Evolutionary conservation across 148 eudicot genomes (phyloP), one percentile per base, ranked within the genome.

Genomic region (Spergularia marina): DNA sequence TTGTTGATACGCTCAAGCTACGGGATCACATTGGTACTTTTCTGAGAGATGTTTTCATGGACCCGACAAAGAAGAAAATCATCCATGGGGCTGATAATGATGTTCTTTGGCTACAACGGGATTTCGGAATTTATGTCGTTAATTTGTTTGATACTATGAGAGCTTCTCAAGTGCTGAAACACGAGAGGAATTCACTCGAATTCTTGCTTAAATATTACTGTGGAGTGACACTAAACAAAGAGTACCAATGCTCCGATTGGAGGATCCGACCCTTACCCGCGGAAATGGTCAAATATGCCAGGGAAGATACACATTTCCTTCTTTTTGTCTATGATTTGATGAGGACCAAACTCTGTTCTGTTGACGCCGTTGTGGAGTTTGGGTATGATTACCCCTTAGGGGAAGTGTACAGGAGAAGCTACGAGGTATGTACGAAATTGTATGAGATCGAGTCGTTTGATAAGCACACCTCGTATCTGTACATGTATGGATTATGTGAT

Each of bases 111-210:
- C 30, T 78, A 2, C 80, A 78, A 44, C 16, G 80, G 0, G 80
- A 78, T 44, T 78, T 71, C 6, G 56, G 30, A 4, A 64, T 77
- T 15, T 77, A 77, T 44, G 80, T 77, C 5, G 65, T 63, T 0
- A 77, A 77, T 25, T 1, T 71, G 8, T 77, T 77, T 12, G 80
- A 71, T 7, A 77, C 80, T 0, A 77, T 77, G 80, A 59, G 72
- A 71, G 80, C 75, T 0, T 77, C 71, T 0, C 17, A 21, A 10
- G 79, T 77, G 2, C 5, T 77, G 65, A 25, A 47, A 10, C 11
- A 60, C 0, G 69, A 77, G 5, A 62, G 69, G 30, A 69, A 77
- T 5, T 47, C 52, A 0, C 61, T 70, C 4, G 74, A 17, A 0
- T 60, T 25, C 8, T 16, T 77, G 0, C 23, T 77, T 1, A 61